phyloP scores from a whole-genome alignment of 306 rosid species.

The Cucumis cinereus region DNA sequence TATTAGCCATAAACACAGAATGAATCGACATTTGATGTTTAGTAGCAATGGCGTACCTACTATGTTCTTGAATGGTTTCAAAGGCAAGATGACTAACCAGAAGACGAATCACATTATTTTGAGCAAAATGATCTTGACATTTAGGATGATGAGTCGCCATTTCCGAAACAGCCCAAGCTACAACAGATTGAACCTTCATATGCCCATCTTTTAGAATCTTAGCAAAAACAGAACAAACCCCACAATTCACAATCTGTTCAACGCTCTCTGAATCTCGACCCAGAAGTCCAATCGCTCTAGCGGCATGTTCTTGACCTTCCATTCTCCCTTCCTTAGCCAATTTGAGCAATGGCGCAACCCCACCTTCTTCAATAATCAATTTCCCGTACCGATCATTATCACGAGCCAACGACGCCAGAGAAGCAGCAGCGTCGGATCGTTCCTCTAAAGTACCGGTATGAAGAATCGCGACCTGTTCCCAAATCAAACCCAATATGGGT shows the following conservation, averaged over 20 bases:
- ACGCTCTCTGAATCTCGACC: constrained; percentile 62
- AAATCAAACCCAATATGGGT: constrained; percentile 56
- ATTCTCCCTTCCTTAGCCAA: constrained; percentile 41
- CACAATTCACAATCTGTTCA: constrained; percentile 51
- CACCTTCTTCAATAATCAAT: constrained; percentile 62
- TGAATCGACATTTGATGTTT: constrained; percentile 44
- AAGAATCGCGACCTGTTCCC: constrained; percentile 57
- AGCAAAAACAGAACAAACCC: constrained; percentile 45
- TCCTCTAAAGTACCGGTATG: constrained; percentile 38
- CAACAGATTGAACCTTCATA: constrained; percentile 52
- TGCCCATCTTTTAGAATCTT: constrained; percentile 66
- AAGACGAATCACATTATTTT: constrained; percentile 50
- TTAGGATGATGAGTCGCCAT: constrained; percentile 46
- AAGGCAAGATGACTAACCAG: constrained; percentile 71
- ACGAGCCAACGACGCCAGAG: constrained; percentile 50
- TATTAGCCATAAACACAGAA: constrained; percentile 36
- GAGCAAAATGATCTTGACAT: constrained; percentile 67
- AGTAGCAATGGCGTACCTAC: constrained; percentile 34
- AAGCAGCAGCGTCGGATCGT: constrained; percentile 64
- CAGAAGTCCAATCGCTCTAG: constrained; percentile 48
- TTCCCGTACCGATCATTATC: constrained; percentile 66
- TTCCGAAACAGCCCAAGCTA: constrained; percentile 67
- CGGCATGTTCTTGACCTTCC: constrained; percentile 62
- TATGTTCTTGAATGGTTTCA: constrained; percentile 71
- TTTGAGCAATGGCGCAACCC: constrained; percentile 41